phyloP scores from a whole-genome alignment of 768 basidiomycete genomes.

The Crassisporium funariophilum region DNA sequence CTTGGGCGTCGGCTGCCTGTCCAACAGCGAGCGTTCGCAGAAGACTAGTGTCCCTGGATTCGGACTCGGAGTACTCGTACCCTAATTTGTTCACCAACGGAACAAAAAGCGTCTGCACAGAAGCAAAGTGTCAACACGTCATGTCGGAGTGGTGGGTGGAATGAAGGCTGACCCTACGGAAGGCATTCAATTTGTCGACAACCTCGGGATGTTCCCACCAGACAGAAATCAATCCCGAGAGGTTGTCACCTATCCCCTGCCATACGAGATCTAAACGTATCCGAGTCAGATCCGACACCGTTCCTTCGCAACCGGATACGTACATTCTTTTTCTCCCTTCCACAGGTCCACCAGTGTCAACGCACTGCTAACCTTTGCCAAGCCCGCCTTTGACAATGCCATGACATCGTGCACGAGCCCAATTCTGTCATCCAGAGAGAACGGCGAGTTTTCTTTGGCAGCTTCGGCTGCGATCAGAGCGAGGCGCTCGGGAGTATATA shows the following conservation, averaged over 20 bases:
- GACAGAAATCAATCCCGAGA: constrained; percentile 55
- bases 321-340: constrained; percentile 72
- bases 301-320: not conserved
- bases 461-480: constrained; percentile 78
- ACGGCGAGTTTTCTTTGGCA: constrained; percentile 54
- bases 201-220: constrained; percentile 83
- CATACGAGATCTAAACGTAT: constrained; percentile 75
- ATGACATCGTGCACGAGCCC: constrained; percentile 82
- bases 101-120: constrained; percentile 56
- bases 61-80: constrained; percentile 67
- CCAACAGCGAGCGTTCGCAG: constrained; percentile 76
- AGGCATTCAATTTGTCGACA: constrained; percentile 55
- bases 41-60: constrained; percentile 67
- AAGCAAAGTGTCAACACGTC: not conserved
- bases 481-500: constrained; percentile 82
- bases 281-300: not conserved
- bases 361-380: constrained; percentile 68
- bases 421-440: constrained; percentile 80
- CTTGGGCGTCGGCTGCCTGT: constrained; percentile 39
- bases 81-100: constrained; percentile 82
- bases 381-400: constrained; percentile 79
- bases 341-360: constrained; percentile 69
- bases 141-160: not conserved
- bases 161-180: constrained; percentile 52
- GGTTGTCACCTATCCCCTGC: constrained; percentile 62